phyloP scores from a whole-genome alignment of 768 basidiomycete genomes.

The Kwoniella sp. region DNA sequence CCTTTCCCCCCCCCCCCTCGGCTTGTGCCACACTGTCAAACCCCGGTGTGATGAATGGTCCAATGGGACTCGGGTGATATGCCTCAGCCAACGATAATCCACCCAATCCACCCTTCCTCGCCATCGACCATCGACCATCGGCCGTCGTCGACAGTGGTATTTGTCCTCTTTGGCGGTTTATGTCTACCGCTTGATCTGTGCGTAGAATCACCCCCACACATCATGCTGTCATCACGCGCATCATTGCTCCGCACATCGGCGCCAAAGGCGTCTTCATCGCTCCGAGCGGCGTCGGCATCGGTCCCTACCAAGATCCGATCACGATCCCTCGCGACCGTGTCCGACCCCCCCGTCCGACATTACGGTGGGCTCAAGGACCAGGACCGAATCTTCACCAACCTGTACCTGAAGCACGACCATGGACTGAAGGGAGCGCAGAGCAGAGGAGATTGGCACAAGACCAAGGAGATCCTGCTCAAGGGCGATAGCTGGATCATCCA shows the following conservation, averaged over 20 bases:
- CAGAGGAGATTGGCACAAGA: constrained; percentile 96
- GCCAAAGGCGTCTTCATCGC: not conserved
- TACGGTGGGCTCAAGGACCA: constrained; percentile 89
- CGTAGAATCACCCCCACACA: not conserved
- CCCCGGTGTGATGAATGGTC: too few relatives aligned
- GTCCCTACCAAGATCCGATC: too few relatives aligned
- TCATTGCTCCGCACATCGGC: not conserved
- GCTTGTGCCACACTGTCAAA: too few relatives aligned
- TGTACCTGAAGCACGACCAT: constrained; percentile 80
- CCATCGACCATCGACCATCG: not conserved
- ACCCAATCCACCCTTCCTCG: not conserved
- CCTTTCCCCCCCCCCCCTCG: too few relatives aligned
- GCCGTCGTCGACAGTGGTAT: not conserved
- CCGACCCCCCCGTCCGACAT: constrained; percentile 69
- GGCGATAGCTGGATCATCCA: constrained; percentile 98
- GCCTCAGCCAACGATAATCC: not conserved
- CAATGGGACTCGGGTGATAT: not conserved
- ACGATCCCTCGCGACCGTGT: constrained; percentile 50
- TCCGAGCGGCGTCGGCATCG: not conserved
- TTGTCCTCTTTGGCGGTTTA: not conserved
- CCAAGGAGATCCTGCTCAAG: constrained; percentile 91
- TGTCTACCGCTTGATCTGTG: not conserved
- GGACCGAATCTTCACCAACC: constrained; percentile 70
- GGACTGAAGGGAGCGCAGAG: constrained; percentile 88
- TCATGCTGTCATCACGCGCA: not conserved